Base-by-base conservation (phyloP, 164 flowering plant genomes). In the Magnolia sinica region DNA sequence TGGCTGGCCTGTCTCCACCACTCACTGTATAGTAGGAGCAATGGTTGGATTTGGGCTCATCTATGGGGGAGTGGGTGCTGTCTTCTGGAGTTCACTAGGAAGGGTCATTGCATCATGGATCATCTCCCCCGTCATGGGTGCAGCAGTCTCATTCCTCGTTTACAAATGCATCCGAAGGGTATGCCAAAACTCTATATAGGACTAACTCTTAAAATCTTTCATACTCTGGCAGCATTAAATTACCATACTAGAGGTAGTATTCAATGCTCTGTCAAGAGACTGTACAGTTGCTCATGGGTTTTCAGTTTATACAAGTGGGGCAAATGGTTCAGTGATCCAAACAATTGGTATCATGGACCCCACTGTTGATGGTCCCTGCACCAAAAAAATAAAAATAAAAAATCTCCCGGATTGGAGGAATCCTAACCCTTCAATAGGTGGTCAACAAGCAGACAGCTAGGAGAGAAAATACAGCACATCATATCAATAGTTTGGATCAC, bases 111-210 rank as follows among this genome's bases (percentile, higher is more conserved):
- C 96, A 5, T 96, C 99, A 2, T 96, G 99, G 99, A 93, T 96
- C 52, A 84, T 96, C 83, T 96, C 99, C 37, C 99, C 99, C 9
- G 3, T 88, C 70, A 37, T 94, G 78, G 99, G 99, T 64, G 99
- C 97, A 64, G 74, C 85, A 22, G 96, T 86, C 50, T 96, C 99
- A 52, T 96, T 94, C 80, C 91, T 96, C n/a, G 98, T 96, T 77
- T 96, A 96, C 87, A 96, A 94, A 87, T 88, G 93, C 86, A 94
- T 96, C 78, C 93, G 98, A n/a, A 87, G 98, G 90, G 99, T 96
- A 94, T 76, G 88, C 78, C 59, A 22, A 45, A 64, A 2, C 59
- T 37, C 51, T 19, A 8, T 20, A 22, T 18, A 0, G 64, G 1
- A 8, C 16, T 10, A 8, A 19, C 45, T 37, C 4, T 37, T 37